Evolutionary conservation across 306 rosid species (phyloP), one percentile per base, ranked within the genome.

Genomic region (Hylodesmum podocarpum): DNA sequence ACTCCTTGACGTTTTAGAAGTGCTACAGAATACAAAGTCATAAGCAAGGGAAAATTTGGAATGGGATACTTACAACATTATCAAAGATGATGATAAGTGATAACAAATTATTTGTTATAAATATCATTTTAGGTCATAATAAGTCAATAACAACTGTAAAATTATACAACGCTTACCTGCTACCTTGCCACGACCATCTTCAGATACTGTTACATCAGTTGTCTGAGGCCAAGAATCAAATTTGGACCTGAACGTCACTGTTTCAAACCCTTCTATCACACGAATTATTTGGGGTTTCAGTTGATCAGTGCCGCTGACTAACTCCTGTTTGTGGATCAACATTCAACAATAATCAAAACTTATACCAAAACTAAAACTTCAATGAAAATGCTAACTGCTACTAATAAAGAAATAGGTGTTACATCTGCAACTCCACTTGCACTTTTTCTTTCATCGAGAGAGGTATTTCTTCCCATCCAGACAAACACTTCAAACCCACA

Each of bases 181-280:
- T 61, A 93, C 98, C 90, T 93, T 93, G 78, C 98, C 98, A 74
- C 98, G 87, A 55, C 98, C 98, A 89, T 93, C 98, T 86, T 93
- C 98, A 28, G 96, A 87, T 47, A 87, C 98, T 22, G 92, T 84
- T 54, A 88, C 90, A 64, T 89, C 83, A 79, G 86, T 66, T 67
- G 87, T 84, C 81, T 86, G 89, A 66, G 96, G 93, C 98, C 98
- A 93, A 37, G 91, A 87, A 72, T 82, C 88, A 57, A 93, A 93
- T 84, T 86, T 93, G 25, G 98, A 93, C 70, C 83, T 84, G 84
- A 93, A 91, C 89, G 86, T 85, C 50, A 91, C 98, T 1, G 93
- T 90, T 86, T 93, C 98, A 62, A 90, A 90, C 61, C 98, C 98
- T 86, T 93, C 98, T 77, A 93, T 93, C 58, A 93, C 85, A 72